Evolutionary conservation across 768 basidiomycete species (phyloP).

Genomic region (Termitomyces sp.): DNA sequence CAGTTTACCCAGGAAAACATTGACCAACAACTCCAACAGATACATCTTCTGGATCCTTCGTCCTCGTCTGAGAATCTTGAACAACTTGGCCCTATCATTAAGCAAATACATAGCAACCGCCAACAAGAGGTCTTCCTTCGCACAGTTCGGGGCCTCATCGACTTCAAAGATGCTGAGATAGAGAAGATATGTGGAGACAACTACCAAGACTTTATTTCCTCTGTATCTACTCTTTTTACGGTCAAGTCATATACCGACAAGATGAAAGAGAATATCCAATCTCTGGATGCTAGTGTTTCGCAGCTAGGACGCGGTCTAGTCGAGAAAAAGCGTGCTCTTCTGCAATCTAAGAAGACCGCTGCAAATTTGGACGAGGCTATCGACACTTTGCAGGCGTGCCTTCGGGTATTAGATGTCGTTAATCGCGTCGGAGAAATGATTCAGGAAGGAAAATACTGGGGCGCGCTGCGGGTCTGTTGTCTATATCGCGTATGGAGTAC

Average conservation of each 20-base stretch:
- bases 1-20: slow-evolving; percentile 81
- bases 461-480: slow-evolving; percentile 83
- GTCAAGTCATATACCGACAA: slow-evolving; percentile 96
- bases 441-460: slow-evolving; percentile 92
- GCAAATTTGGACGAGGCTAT: slow-evolving; percentile 96
- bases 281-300: slow-evolving; percentile 83
- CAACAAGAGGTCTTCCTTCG: slow-evolving; percentile 90
- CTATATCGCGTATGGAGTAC: slow-evolving; percentile 29
- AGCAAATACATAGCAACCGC: slow-evolving; percentile 83
- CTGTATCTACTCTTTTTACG: slow-evolving; percentile 93
- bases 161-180: slow-evolving; percentile 94
- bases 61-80: slow-evolving; percentile 93
- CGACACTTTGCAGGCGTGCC: slow-evolving; percentile 89
- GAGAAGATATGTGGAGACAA: slow-evolving; percentile 95
- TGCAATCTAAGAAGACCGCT: slow-evolving; percentile 91
- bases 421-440: slow-evolving; percentile 93
- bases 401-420: slow-evolving; percentile 90
- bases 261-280: slow-evolving; percentile 87
- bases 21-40: slow-evolving; percentile 89
- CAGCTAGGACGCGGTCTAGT: slow-evolving; percentile 85
- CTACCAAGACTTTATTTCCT: slow-evolving; percentile 97
- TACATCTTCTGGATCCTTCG: slow-evolving; percentile 82
- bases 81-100: slow-evolving; percentile 92
- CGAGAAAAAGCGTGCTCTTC: slow-evolving; percentile 87
- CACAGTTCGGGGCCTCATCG: slow-evolving; percentile 82